phyloP scores from a whole-genome alignment of 2,329 filamentous ascomycete genomes.

The Periconia sp. region DNA sequence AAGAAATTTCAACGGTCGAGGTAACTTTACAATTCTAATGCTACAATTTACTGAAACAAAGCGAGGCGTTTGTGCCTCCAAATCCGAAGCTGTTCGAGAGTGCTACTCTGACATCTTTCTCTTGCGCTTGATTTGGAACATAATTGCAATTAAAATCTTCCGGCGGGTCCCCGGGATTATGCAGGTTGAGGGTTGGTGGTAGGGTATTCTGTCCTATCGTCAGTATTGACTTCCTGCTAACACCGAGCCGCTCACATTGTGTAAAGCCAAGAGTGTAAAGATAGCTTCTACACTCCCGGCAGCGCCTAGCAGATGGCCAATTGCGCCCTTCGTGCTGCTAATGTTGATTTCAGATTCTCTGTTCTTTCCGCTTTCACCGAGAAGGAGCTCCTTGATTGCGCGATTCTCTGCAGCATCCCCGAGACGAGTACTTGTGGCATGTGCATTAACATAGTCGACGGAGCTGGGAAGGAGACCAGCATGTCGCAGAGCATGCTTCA shows the following conservation, averaged over 20 bases:
- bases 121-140: constrained; percentile 73
- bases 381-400: constrained; percentile 79
- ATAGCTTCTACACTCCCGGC: constrained; percentile 90
- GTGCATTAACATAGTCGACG: constrained; percentile 93
- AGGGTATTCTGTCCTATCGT: constrained; percentile 68
- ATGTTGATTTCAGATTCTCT: constrained; percentile 73
- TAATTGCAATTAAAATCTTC: constrained; percentile 82
- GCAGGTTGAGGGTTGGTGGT: constrained; percentile 86
- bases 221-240: too few relatives aligned
- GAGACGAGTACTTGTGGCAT: constrained; percentile 85
- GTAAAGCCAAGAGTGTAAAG: constrained; percentile 79
- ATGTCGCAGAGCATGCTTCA: constrained; percentile 80
- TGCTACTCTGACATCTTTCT: constrained; percentile 73
- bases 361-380: constrained; percentile 71
- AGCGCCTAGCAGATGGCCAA: constrained; percentile 90
- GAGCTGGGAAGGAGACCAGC: constrained; percentile 70
- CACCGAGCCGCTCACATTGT: constrained; percentile 66
- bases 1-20: too few relatives aligned
- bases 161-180: constrained; percentile 63
- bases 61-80: constrained; percentile 90
- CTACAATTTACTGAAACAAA: constrained; percentile 71
- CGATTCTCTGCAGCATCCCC: constrained; percentile 88
- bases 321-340: constrained; percentile 91
- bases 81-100: constrained; percentile 98
- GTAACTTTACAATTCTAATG: constrained; percentile 3